Evolutionary conservation across 129 eudicot genomes (phyloP), one percentile per base, ranked within the genome.

Genomic region (Chrysanthemum seticuspe): DNA sequence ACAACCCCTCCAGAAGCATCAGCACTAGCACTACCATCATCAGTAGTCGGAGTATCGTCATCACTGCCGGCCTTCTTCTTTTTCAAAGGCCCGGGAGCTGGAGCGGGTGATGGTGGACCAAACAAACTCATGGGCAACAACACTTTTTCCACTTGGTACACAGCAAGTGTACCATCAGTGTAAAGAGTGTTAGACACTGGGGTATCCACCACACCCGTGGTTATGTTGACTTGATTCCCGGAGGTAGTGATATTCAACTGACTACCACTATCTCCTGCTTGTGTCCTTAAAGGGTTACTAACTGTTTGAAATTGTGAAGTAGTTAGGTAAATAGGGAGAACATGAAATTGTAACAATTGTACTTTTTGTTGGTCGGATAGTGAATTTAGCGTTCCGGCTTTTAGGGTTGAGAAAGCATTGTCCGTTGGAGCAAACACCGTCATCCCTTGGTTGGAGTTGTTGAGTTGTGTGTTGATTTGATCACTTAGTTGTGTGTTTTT

Each of bases 391-490:
- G 94, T 84, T 19, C 98, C 98, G 31, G 96, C 34, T 64, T 81
- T 77, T 6, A 92, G 96, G 62, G 62, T 45, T 1, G 96, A 67
- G 67, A 92, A 92, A 7, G 98, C 91, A 59, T 85, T 89, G 34
- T 92, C 98, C 3, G 98, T 80, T 3, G 98, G 98, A 13, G 96
- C 96, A 34, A 92, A 85, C 0, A 92, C 55, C 10, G 96, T 92
- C 56, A 92, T 16, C 15, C 98, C 98, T 27, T 80, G 83, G 65
- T 89, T 85, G 27, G 98, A 85, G 62, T 92, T 92, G 80, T 92
- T 92, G 72, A 92, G 90, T 19, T 89, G 98, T 18, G 87, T 78
- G 83, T 89, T 65, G 69, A 65, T 65, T 65, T 65, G 69, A 40
- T 65, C 69, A 40, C 52, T 14, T 34, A 65, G 52, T 65, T 65